Evolutionary conservation across 2,329 filamentous ascomycete genomes (phyloP).

Genomic region (Gnomoniopsis smithogilvyi): DNA sequence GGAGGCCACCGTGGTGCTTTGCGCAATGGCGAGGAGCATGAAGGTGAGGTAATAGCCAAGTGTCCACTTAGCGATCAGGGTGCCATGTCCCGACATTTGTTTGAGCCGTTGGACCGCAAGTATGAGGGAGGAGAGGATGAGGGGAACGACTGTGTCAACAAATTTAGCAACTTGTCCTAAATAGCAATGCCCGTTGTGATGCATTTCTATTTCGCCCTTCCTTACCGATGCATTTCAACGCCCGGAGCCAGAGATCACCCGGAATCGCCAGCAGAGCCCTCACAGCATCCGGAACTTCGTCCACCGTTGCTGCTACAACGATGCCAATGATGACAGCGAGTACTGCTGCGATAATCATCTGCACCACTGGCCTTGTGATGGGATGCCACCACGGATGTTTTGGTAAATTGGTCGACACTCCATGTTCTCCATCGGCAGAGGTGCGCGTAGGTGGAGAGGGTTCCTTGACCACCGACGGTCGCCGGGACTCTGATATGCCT

Average conservation of each 20-base stretch:
- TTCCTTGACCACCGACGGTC: no score
- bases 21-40: conserved; percentile 45
- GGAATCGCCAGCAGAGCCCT: conserved; percentile 43
- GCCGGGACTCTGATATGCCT: no score
- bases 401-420: neutral
- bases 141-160: conserved; percentile 40
- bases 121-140: conserved; percentile 51
- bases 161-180: neutral
- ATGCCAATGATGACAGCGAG: conserved; percentile 49
- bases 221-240: conserved; percentile 45
- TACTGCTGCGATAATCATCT: conserved; percentile 46
- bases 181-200: neutral
- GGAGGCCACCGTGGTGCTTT: conserved; percentile 42
- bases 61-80: conserved; percentile 44
- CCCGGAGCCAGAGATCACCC: conserved; percentile 47
- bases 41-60: conserved; percentile 48
- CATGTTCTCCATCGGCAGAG: neutral
- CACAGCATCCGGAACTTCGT: conserved; percentile 39
- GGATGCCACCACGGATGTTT: conserved; percentile 34
- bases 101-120: conserved; percentile 46
- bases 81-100: conserved; percentile 40
- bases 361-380: conserved; percentile 40
- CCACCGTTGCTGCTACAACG: conserved; percentile 38
- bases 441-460: neutral
- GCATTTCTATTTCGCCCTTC: no score